Base-by-base conservation (phyloP, 768 basidiomycete species). In the Pleurotus salmoneostramineus region DNA sequence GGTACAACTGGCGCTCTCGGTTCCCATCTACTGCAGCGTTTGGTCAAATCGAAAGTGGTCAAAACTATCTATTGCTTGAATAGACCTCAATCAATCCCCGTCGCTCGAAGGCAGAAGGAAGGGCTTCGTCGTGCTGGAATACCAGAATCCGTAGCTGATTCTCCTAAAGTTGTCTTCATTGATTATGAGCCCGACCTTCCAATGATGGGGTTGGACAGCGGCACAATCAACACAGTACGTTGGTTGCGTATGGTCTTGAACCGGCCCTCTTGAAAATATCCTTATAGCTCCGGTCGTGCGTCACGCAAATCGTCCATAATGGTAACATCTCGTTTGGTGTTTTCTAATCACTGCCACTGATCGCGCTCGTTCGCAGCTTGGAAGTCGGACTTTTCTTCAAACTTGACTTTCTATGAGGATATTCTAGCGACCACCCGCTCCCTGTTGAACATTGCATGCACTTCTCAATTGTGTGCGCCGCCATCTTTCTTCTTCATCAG, bases 301-400 rank as follows among this genome's bases (percentile, higher is more conserved):
- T 72, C 1, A 72, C 72, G 0, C 61, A 62, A 40, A 59, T 68
- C 49, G 66, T 61, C 60, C 44, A 68, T 50, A 65, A 63, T 46
- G 63, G 65, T 65, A 32, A 49, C 14, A 57, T 48, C 12, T 12
- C 21, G 21, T 27, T 27, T 27, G 21, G 3, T 27, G 21, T 27
- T 3, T 27, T 27, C 21, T 27, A 27, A 27, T 27, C 21, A 27
- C 21, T 27, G 21, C 21, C 21, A 27, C 21, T 27, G 21, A 27
- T 3, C 21, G 21, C 21, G 21, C 21, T 14, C 52, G 46, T 27
- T 12, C 11, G 35, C 27, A 67, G 76, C 75, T 14, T 78, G 76
- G 76, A 68, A 62, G 11, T 70, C 76, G 8, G 70, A 78, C 59
- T 78, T 78, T 67, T 71, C 69, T 56, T 57, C 67, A 8, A 40